A percentile compares a stretch with the other conserved stretches of the same genome.
Conservation (phyloP, 345 rosid genomes). For the Populus simonii region DNA sequence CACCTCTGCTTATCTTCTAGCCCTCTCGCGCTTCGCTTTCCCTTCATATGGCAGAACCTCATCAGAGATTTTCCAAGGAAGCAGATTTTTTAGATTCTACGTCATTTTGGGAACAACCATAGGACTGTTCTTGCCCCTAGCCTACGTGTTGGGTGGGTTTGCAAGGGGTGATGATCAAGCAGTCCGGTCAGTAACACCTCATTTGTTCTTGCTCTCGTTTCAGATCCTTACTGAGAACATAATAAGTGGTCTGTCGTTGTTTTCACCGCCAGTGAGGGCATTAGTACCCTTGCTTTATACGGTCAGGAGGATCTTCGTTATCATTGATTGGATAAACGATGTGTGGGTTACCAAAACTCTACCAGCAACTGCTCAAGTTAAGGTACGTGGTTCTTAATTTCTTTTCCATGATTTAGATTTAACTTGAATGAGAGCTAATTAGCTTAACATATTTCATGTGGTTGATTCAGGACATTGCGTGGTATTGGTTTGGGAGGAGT, state of each 20-base stretch:
- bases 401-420: not conserved
- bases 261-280: slow-evolving; percentile 83
- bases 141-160: slow-evolving; percentile 84
- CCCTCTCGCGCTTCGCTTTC: slow-evolving; percentile 65
- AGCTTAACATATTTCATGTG: not conserved
- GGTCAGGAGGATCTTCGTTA: slow-evolving; percentile 65
- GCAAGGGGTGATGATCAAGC: slow-evolving; percentile 84
- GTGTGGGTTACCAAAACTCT: slow-evolving; percentile 70
- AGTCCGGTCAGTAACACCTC: slow-evolving; percentile 76
- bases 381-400: slow-evolving; percentile 31
- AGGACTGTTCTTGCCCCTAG: slow-evolving; percentile 80
- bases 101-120: slow-evolving; percentile 62
- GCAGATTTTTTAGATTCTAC: slow-evolving; percentile 57
- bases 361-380: slow-evolving; percentile 41
- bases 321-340: slow-evolving; percentile 62
- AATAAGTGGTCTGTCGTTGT: slow-evolving; percentile 62
- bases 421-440: not conserved
- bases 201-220: slow-evolving; percentile 74
- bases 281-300: slow-evolving; percentile 79
- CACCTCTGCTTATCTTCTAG: slow-evolving; percentile 50
- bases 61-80: slow-evolving; percentile 56
- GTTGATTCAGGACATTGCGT: slow-evolving; percentile 40
- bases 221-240: slow-evolving; percentile 86
- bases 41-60: slow-evolving; percentile 48
- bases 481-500: slow-evolving; percentile 84